A percentile compares a stretch with the other conserved stretches of the same genome.
These are phyloP conservation scores for Coccomyxa sp. DNA, from an alignment of 139 green algal genomes.

Conservation along the genomic window DNA sequence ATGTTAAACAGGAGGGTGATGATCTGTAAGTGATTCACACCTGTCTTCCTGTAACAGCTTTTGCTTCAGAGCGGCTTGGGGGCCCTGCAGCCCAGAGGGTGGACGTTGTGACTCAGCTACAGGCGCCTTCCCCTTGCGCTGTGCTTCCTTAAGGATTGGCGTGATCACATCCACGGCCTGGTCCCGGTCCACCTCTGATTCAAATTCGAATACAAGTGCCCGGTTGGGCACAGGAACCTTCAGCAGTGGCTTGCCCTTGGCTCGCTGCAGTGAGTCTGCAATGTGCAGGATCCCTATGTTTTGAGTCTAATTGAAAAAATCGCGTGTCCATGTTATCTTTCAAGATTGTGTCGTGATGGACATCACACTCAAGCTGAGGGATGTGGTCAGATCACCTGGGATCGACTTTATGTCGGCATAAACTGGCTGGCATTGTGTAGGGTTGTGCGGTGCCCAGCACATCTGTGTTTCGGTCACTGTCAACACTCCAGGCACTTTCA, in stretches of 20 bases:
- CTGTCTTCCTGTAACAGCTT: constrained; percentile 7
- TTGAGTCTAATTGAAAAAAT: too few species aligned
- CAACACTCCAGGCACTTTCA: not conserved
- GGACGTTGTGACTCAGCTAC: not conserved
- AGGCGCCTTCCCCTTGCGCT: not conserved
- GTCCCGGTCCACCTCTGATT: constrained; percentile 10
- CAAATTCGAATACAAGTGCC: constrained; percentile 14
- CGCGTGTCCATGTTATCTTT: not conserved
- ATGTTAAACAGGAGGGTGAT: not conserved
- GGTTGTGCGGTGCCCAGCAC: not conserved
- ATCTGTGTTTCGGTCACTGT: not conserved
- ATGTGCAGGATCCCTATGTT: not conserved
- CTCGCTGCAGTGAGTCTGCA: constrained; percentile 17
- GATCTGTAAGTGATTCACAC: not conserved
- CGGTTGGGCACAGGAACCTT: not conserved
- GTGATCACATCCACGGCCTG: constrained; percentile 16
- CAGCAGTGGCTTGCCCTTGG: constrained; percentile 21
- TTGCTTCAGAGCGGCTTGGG: constrained; percentile 11
- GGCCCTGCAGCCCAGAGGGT: not conserved
- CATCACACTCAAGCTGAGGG: not conserved
- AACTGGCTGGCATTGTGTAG: not conserved
- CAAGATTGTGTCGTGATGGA: not conserved
- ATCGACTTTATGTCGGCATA: not conserved
- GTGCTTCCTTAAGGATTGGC: constrained; percentile 5
- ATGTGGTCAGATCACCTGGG: not conserved